Evolutionary conservation across 2,329 filamentous ascomycete genomes (phyloP).

Genomic region (Hypoxylon sp.): DNA sequence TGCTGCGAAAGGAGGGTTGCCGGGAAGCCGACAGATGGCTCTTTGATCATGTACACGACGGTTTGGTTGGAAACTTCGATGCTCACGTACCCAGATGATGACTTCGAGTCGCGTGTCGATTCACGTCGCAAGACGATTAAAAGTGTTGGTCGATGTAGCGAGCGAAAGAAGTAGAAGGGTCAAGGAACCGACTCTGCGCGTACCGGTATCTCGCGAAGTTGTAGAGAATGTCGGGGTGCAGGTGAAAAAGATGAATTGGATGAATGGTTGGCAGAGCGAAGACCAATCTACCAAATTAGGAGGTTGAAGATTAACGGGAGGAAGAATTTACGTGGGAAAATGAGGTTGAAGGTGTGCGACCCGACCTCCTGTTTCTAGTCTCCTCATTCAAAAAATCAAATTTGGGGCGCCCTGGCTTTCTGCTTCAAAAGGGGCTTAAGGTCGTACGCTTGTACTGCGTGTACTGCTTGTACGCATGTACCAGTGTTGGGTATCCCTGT

Average conservation of each 20-base stretch:
- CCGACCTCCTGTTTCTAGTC: constrained; percentile 47
- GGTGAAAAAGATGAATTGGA: constrained; percentile 41
- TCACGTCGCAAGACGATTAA: constrained; percentile 51
- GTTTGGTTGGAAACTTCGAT: constrained; percentile 19
- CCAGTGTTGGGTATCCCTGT: not conserved
- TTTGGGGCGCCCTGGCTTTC: constrained; percentile 39
- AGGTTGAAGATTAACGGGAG: constrained; percentile 41
- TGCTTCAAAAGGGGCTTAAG: constrained; percentile 45
- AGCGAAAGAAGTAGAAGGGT: constrained; percentile 41
- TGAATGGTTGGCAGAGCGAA: constrained; percentile 38
- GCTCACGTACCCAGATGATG: constrained; percentile 49
- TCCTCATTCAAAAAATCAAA: constrained; percentile 45
- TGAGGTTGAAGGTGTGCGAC: constrained; percentile 45
- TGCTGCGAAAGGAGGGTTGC: constrained; percentile 17
- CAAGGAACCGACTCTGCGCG: constrained; percentile 42
- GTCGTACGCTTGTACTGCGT: constrained; percentile 5
- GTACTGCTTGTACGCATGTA: constrained; percentile 4
- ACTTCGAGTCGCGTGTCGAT: constrained; percentile 57
- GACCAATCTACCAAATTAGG: constrained; percentile 42
- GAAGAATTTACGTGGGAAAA: constrained; percentile 44
- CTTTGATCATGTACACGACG: constrained; percentile 2
- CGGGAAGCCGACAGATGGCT: constrained; percentile 11
- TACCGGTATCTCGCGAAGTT: constrained; percentile 34
- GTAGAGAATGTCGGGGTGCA: constrained; percentile 42
- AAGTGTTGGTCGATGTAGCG: constrained; percentile 47